Conservation (phyloP, 2,329 filamentous ascomycete species). For the Hirsutella rhossiliensis region DNA sequence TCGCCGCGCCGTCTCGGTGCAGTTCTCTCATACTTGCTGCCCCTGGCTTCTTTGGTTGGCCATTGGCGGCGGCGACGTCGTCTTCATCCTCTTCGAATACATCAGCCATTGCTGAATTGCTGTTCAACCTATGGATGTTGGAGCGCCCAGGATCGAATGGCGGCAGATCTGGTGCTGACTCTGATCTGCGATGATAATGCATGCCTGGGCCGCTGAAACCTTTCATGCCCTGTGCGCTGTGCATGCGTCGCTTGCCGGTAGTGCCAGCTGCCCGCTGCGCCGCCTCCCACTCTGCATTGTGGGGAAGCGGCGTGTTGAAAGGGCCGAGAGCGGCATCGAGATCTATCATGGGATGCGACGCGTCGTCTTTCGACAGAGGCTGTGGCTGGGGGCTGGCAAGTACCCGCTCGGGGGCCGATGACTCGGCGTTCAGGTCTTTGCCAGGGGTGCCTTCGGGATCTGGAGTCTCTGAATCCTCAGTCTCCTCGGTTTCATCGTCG, state of each 20-base stretch:
- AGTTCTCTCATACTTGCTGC: neutral
- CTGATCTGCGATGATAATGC: constrained; percentile 66
- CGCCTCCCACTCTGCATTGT: constrained; percentile 54
- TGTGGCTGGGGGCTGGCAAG: constrained; percentile 12
- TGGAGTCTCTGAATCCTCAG: constrained; percentile 10
- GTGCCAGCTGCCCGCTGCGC: constrained; percentile 46
- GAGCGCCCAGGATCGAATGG: constrained; percentile 54
- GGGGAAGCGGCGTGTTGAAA: constrained; percentile 66
- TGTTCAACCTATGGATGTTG: constrained; percentile 50
- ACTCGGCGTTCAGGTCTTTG: neutral
- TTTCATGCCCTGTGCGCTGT: constrained; percentile 62
- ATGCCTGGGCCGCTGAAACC: constrained; percentile 57
- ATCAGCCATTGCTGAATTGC: constrained; percentile 67
- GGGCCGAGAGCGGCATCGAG: constrained; percentile 86
- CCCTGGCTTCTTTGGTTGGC: constrained; percentile 9
- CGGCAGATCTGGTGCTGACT: constrained; percentile 69
- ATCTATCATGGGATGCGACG: constrained; percentile 74
- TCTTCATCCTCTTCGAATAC: constrained; percentile 81
- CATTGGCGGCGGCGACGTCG: constrained; percentile 29
- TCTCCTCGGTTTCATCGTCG: constrained; percentile 17
- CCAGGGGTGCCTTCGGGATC: constrained; percentile 13
- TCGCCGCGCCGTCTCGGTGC: constrained; percentile 23
- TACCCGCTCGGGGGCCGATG: neutral
- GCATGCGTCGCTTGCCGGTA: constrained; percentile 53
- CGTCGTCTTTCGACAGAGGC: constrained; percentile 41